Evolutionary conservation across 2,329 filamentous ascomycete species (phyloP).

Genomic region (Apiospora marii): DNA sequence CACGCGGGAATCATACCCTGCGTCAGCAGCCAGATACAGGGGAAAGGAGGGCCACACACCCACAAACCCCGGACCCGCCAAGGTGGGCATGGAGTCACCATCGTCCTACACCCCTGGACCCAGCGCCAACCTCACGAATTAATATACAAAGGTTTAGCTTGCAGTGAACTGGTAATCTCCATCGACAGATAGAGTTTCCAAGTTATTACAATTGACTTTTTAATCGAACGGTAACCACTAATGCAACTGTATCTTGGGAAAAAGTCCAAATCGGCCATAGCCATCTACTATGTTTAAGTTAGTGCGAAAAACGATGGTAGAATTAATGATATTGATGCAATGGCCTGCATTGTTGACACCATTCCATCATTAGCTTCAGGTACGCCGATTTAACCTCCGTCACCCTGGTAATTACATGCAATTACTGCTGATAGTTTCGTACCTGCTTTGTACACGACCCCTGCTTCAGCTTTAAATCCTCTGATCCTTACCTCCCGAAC

Average conservation of each 20-base stretch:
- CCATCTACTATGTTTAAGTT: background rate
- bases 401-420: background rate
- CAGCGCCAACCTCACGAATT: background rate
- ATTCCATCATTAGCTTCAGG: background rate
- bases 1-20: background rate
- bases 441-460: background rate
- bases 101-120: background rate
- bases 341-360: background rate
- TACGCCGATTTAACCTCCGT: too few species aligned
- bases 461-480: background rate
- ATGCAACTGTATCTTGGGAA: background rate
- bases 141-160: background rate
- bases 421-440: too few species aligned
- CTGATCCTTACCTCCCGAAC: background rate
- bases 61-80: background rate
- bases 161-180: background rate
- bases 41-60: background rate
- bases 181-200: background rate
- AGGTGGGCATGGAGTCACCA: background rate
- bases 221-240: background rate
- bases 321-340: background rate
- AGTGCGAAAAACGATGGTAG: background rate
- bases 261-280: background rate
- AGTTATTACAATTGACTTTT: background rate
- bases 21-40: background rate